These are phyloP conservation scores for Fusarium falciforme DNA, from an alignment of 2,329 filamentous ascomycete genomes.

Conservation along the genomic window DNA sequence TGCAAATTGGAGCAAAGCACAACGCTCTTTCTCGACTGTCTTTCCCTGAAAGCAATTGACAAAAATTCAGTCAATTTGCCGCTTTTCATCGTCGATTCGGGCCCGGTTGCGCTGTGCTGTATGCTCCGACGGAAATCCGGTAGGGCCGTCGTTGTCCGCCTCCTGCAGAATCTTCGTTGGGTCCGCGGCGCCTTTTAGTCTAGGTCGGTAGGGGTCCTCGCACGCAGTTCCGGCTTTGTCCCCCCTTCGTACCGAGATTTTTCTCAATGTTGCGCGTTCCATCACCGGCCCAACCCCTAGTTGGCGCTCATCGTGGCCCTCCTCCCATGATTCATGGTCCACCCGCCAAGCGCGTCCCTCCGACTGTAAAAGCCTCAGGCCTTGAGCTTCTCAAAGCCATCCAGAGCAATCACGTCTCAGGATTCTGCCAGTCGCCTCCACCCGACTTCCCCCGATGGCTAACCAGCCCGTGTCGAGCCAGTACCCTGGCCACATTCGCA, in stretches of 20 bases:
- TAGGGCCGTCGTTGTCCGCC: constrained; percentile 44
- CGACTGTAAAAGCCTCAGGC: constrained; percentile 50
- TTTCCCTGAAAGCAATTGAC: neutral
- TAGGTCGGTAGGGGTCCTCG: constrained; percentile 35
- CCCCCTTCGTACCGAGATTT: constrained; percentile 44
- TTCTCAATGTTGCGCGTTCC: constrained; percentile 44
- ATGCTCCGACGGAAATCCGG: constrained; percentile 39
- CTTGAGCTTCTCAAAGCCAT: constrained; percentile 36
- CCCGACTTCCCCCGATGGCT: constrained; percentile 51
- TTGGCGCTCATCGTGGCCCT: constrained; percentile 38
- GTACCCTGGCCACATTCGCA: constrained; percentile 44
- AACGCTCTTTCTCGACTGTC: too few relatives aligned
- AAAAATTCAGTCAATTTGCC: neutral
- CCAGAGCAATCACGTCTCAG: constrained; percentile 45
- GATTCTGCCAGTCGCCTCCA: constrained; percentile 45
- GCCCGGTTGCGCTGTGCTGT: neutral
- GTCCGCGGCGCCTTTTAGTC: constrained; percentile 29
- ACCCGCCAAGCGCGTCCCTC: constrained; percentile 47
- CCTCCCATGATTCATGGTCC: constrained; percentile 50
- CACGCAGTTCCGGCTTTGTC: constrained; percentile 40
- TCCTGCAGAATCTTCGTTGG: constrained; percentile 31
- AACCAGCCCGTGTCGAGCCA: constrained; percentile 43
- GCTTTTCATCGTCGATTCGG: neutral
- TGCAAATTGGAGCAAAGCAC: neutral
- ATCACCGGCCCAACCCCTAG: constrained; percentile 39